Base-by-base conservation (phyloP, 257 asterid species). In the Oldenlandia corymbosa region DNA sequence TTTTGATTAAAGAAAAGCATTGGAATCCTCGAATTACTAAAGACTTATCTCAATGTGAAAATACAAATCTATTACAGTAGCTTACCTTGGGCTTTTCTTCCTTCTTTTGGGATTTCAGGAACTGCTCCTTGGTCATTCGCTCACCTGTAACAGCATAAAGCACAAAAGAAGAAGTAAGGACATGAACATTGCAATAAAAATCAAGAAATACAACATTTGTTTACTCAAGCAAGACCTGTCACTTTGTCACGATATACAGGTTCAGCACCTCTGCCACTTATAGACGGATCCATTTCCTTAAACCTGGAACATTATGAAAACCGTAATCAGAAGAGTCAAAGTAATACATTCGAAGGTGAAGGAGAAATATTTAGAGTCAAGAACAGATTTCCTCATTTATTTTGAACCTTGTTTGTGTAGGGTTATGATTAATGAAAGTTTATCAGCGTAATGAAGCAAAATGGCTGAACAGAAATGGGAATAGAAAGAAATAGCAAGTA, bases 1-100 rank as follows among this genome's bases (percentile, higher is more conserved):
- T 23, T 7, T 4, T 4, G n/a, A n/a, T n/a, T 10, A 20, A 60
- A 48, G 30, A 47, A 58, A 34, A 36, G 7, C 2, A 10, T n/a
- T n/a, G 20, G 21, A 43, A 23, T 31, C 5, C 16, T 46, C 11
- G 27, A 8, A 57, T 21, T 17, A 55, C 26, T 27, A 17, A 68
- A 51, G 2, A 12, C 43, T n/a, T 10, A 51, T 3, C 13, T 10
- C 18, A 53, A 28, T 56, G 34, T 18, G 43, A 51, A 5, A 16
- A 28, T n/a, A 39, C 37, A 34, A 34, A 3, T n/a, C n/a, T 23
- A 26, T 10, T 49, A 50, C 63, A 64, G 31, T 31, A 45, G 23
- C 36, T 68, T 62, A 88, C 98, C 98, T 92, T 92, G n/a, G 96
- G 97, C 77, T 87, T 89, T 74, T 87, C 87, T 50, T 84, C 73